Base-by-base conservation (phyloP, 2,329 filamentous ascomycete genomes). In the Dryadomyces quercus-mongolicae region DNA sequence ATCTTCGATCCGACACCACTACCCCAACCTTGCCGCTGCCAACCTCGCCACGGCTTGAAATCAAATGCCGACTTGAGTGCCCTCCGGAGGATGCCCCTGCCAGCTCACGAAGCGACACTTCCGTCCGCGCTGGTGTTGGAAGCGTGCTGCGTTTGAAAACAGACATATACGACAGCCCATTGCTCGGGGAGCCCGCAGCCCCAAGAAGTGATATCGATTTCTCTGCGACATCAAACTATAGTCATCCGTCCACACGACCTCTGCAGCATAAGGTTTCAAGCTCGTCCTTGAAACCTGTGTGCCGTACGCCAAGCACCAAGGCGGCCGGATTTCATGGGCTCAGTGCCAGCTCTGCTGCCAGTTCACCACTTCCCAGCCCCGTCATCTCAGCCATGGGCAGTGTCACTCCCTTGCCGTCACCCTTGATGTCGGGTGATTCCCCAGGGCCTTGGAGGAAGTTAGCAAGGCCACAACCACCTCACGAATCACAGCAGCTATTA, bases 341-440 rank as follows among this genome's bases (percentile, higher is more conserved):
- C 38, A 72, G 76, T 45, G 66, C 72, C 31, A 64, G 67, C 16
- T 82, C 78, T 42, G 74, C 81, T 1, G 76, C 84, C 13, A 85
- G 78, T 62, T 89, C 85, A 3, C 72, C 77, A 34, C 74, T 85
- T n/a, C 80, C 85, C 7, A 90, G 86, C 54, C 86, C 86, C 3
- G 78, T 86, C 59, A 80, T 90, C 54, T 78, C 82, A 56, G 85
- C 86, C 48, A 85, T 90, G 81, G 82, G 83, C 57, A 85, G 89
- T 65, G 71, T 93, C 58, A 92, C 88, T 3, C 87, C 87, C 54
- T 71, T 93, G 38, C 87, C 87, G 2, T 92, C 87, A 21, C 87
- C 87, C 4, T 74, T 91, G 48, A 74, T 85, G 62, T 75, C 75
- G 5, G 73, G 72, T 58, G 81, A 84, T 61, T 86, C 84, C 1